phyloP scores from a whole-genome alignment of 163 green algal species.

The Chlorella variabilis region DNA sequence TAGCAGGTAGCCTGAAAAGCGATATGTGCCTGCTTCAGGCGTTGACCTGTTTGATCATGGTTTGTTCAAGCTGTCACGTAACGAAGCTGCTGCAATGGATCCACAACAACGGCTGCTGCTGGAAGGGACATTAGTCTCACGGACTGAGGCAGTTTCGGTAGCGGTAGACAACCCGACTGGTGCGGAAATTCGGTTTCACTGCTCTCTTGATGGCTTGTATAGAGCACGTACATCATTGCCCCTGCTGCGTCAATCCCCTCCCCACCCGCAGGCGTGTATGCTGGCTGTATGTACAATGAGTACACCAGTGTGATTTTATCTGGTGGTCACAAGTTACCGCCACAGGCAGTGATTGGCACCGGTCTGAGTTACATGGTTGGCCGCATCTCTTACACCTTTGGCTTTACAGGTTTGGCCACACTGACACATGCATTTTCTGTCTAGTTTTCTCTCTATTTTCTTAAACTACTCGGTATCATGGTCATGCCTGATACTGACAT shows the following conservation, averaged over 20 bases:
- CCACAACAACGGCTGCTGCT: slow-evolving; percentile 84
- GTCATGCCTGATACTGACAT: neutral
- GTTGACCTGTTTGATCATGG: slow-evolving; percentile 73
- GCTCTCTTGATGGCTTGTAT: no score
- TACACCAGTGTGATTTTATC: slow-evolving; percentile 41
- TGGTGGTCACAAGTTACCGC: neutral
- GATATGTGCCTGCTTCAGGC: slow-evolving; percentile 3
- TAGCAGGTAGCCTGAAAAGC: no score
- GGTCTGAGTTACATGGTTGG: slow-evolving; percentile 52
- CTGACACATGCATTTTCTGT: neutral
- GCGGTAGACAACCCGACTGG: neutral
- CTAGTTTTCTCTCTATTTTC: no score
- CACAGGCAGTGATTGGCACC: slow-evolving; percentile 49
- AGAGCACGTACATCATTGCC: no score
- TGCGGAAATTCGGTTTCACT: no score
- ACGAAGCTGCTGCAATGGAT: slow-evolving; percentile 73
- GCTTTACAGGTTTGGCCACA: slow-evolving; percentile 56
- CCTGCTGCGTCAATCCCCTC: no score
- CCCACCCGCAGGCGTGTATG: slow-evolving; percentile 36
- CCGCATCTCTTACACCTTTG: slow-evolving; percentile 80
- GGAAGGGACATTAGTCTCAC: slow-evolving; percentile 27
- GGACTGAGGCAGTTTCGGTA: neutral
- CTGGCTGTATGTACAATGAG: slow-evolving; percentile 61
- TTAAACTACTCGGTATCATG: neutral
- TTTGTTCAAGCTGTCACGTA: slow-evolving; percentile 64